These are phyloP conservation scores for Fusarium tuaranense DNA, from an alignment of 2,329 filamentous ascomycete species.

Conservation along the genomic window DNA sequence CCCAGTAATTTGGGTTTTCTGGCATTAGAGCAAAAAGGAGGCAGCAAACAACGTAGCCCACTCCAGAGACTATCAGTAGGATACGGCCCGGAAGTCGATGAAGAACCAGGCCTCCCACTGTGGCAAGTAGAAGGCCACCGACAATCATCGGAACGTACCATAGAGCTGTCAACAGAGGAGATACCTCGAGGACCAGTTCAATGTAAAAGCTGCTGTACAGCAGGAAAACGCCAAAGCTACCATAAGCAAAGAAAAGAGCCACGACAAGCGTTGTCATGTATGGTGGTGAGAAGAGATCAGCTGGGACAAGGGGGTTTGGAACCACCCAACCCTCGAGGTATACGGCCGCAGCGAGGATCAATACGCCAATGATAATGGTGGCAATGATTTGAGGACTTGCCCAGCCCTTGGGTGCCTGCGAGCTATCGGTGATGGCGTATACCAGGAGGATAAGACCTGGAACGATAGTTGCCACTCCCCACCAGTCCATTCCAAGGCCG, in stretches of 20 bases:
- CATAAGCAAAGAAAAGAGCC: constrained; percentile 7
- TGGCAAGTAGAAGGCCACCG: constrained; percentile 2
- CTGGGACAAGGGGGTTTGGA: constrained; percentile 1
- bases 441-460: constrained; percentile 5
- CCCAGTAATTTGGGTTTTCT: not conserved
- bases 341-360: not conserved
- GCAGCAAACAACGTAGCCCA: not conserved
- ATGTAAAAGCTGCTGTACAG: constrained; percentile 8
- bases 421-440: constrained; percentile 3
- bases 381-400: not conserved
- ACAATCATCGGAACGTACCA: constrained; percentile 10
- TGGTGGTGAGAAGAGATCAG: constrained; percentile 1
- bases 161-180: not conserved
- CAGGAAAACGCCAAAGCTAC: constrained; percentile 1
- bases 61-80: constrained; percentile 4
- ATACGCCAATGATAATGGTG: not conserved
- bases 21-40: constrained; percentile 10
- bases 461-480: not conserved
- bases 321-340: not conserved
- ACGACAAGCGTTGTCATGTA: constrained; percentile 6
- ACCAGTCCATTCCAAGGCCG: not conserved
- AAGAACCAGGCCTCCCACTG: not conserved
- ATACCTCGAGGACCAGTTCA: not conserved
- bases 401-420: constrained; percentile 3
- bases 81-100: constrained; percentile 8